Conservation (phyloP, 2,329 filamentous ascomycete genomes). For the Xylariomycetidae sp. region DNA sequence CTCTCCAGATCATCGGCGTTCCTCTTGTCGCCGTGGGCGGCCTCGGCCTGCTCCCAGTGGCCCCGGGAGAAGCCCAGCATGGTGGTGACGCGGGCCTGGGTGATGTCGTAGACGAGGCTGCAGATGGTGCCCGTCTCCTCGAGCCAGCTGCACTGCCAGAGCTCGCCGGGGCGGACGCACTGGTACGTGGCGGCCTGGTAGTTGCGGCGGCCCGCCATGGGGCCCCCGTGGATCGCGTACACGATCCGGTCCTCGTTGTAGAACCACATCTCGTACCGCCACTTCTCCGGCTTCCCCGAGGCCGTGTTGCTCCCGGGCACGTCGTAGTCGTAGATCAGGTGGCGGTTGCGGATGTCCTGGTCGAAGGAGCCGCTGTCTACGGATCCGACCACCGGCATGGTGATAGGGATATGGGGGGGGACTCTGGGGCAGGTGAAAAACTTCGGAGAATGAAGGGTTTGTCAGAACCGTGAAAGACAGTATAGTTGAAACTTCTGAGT, state of each 20-base stretch:
- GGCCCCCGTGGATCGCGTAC: constrained; percentile 56
- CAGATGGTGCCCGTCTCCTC: constrained; percentile 56
- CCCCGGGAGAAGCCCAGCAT: constrained; percentile 50
- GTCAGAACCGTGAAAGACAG: no score
- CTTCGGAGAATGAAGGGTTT: no score
- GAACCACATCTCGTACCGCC: constrained; percentile 60
- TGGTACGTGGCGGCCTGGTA: constrained; percentile 52
- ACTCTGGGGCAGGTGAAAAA: no score
- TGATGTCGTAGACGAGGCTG: constrained; percentile 52
- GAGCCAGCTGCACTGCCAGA: constrained; percentile 59
- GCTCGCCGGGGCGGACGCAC: constrained; percentile 51
- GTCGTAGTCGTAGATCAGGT: constrained; percentile 12
- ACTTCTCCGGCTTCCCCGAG: constrained; percentile 22
- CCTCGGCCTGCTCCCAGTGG: constrained; percentile 47
- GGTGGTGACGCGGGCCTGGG: constrained; percentile 42
- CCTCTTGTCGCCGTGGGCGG: constrained; percentile 53
- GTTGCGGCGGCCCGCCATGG: constrained; percentile 51
- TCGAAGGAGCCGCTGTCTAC: constrained; percentile 4
- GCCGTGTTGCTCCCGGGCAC: constrained; percentile 6
- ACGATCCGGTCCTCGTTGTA: constrained; percentile 49
- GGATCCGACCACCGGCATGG: constrained; percentile 2
- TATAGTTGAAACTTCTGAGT: no score
- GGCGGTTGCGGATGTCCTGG: constrained; percentile 8
- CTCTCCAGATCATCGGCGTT: constrained; percentile 44
- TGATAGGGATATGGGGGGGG: no score